Base-by-base conservation (phyloP, 1,284 basidiomycete genomes). In the Trametes pubescens region DNA sequence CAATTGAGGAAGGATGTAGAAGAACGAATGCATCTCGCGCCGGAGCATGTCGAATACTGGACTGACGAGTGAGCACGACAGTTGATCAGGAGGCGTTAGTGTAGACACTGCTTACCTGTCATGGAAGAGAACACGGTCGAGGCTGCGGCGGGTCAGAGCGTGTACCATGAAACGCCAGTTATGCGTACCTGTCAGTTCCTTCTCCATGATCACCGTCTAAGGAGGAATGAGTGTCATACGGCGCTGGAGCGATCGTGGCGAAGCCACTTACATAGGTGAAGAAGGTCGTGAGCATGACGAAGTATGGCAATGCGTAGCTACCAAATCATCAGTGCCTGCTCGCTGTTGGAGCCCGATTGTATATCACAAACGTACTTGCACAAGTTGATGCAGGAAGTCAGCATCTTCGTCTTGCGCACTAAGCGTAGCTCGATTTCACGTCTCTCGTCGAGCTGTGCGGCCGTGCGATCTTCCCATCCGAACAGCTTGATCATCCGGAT, bases 211-310 rank as follows among this genome's bases (percentile, higher is more conserved):
- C 10, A 76, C 47, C 9, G 78, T 78, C 78, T 83, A 60, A 26
- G 35, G 4, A 4, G 13, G 14, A 16, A 11, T 38, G 10, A 43
- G 8, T 8, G 7, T 11, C 10, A 2, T 14, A 4, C 10, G 21
- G 9, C 6, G 5, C n/a, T 24, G 21, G 40, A 34, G 22, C 21
- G 40, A 2, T 1, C 7, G 22, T 22, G 9, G 32, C 32, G 22
- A 14, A 11, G 13, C 38, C 4, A 70, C 77, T 56, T 61, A 79
- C 78, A 70, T 85, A 91, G 38, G 86, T 84, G 8, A 84, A 82
- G 72, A 87, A 93, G 0, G 91, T 91, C 22, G 82, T 81, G 38
- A 88, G 72, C 84, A 92, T 93, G 14, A 86, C 87, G 40, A 87
- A 66, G 5, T 89, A 77, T 0, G 91, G 90, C 37, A 92, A 84